These are phyloP conservation scores for Pythium periplocum DNA, from an alignment of 352 stramenopile species.

Conservation along the genomic window DNA sequence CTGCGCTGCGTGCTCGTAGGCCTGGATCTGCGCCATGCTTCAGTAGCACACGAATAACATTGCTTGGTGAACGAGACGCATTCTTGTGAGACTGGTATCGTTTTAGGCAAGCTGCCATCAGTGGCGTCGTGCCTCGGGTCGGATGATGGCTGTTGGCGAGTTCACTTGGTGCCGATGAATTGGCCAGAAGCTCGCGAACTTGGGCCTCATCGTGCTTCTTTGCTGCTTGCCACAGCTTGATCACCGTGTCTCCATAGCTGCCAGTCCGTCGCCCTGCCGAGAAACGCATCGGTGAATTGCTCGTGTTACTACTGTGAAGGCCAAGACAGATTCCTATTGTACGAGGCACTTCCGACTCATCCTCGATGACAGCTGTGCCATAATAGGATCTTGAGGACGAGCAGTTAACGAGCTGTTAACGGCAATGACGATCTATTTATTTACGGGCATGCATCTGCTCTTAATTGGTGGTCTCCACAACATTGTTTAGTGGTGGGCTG, in stretches of 20 bases:
- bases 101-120: conserved; percentile 61
- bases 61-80: conserved; percentile 10
- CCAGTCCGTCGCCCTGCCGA: no score
- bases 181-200: conserved; percentile 15
- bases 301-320: no score
- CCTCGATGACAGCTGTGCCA: no score
- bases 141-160: conserved; percentile 40
- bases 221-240: conserved; percentile 18
- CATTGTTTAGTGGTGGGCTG: conserved; percentile 9
- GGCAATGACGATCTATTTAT: no score
- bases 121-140: conserved; percentile 43
- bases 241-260: not conserved
- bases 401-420: no score
- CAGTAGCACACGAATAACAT: conserved; percentile 46
- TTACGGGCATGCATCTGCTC: no score
- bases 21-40: conserved; percentile 48
- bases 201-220: conserved; percentile 13
- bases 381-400: no score
- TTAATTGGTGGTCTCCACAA: no score
- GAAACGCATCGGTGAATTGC: no score
- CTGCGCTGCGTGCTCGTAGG: conserved; percentile 26
- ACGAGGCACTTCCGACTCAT: no score
- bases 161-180: not conserved
- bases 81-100: conserved; percentile 24
- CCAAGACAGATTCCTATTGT: no score